These are phyloP conservation scores for Populus hybrid DNA, from an alignment of 441 rosid genomes.

Conservation along the genomic window DNA sequence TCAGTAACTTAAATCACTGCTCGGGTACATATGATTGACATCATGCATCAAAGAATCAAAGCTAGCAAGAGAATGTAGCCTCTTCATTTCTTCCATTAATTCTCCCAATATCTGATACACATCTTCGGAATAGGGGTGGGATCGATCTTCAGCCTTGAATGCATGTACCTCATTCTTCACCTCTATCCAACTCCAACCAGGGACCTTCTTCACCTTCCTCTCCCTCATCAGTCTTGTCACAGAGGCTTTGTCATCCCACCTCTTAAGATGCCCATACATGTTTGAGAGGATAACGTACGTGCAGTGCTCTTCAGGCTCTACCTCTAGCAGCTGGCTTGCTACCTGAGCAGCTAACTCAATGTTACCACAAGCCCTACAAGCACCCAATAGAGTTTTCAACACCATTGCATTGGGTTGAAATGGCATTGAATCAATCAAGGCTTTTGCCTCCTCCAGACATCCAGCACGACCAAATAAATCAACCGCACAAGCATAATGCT, in stretches of 20 bases:
- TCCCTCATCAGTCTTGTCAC: constrained; percentile 64
- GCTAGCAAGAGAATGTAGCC: constrained; percentile 30
- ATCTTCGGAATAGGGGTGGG: constrained; percentile 41
- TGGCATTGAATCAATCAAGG: constrained; percentile 65
- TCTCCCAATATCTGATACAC: constrained; percentile 44
- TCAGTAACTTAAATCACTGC: not conserved
- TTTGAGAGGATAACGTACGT: constrained; percentile 59
- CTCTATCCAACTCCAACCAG: constrained; percentile 91
- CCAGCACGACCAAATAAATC: constrained; percentile 80
- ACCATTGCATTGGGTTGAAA: constrained; percentile 61
- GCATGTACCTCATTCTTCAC: constrained; percentile 52
- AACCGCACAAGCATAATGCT: constrained; percentile 74
- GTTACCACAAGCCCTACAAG: constrained; percentile 64
- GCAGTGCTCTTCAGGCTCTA: constrained; percentile 73
- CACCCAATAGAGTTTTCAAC: constrained; percentile 67
- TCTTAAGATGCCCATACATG: constrained; percentile 56
- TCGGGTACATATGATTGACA: not conserved
- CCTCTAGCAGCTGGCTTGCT: constrained; percentile 51
- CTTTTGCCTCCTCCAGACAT: constrained; percentile 43
- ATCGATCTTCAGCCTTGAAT: constrained; percentile 61
- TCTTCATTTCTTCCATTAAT: constrained; percentile 48
- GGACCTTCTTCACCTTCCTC: constrained; percentile 69
- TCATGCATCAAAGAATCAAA: constrained; percentile 23
- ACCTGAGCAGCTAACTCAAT: constrained; percentile 61
- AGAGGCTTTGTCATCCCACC: constrained; percentile 61